Evolutionary conservation across 257 asterid genomes (phyloP), one percentile per base, ranked within the genome.

Genomic region (Lycium barbarum): DNA sequence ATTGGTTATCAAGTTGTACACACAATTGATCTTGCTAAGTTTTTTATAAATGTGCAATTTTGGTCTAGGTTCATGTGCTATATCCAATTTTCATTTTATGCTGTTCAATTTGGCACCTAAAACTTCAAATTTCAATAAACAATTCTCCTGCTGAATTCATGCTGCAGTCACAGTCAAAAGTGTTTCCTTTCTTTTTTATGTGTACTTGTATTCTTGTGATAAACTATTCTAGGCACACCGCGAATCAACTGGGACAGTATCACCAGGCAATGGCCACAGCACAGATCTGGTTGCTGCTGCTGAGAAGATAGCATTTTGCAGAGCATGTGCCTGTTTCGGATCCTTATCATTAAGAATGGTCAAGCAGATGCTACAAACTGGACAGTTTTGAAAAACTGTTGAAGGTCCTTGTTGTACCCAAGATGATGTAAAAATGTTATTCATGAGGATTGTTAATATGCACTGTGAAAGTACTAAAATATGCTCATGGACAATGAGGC

Each of bases 311-410:
- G 99, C 99, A 47, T 96, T 94, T 87, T 94, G 99, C 95, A 86
- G 91, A 89, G 98, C 99, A 51, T 94, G 99, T 84, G 94, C 98
- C 81, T 92, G 99, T 45, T 96, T 96, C 80, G 99, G 99, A 96
- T 87, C 97, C 94, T 68, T 95, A 93, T 90, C 97, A 94, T 59
- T 78, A 78, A 78, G 22, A 15, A 5, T 53, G 53, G 92, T 94
- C 82, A 95, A 90, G 9, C 89, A 90, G 89, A 74, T 76, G 80
- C 85, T 53, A 51, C 11, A 67, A 79, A 40, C 78, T 63, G 26
- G 80, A 43, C 59, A 49, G 62, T 66, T 71, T 49, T 63, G 86
- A 73, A 66, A 59, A 87, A 65, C 12, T 67, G 51, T 49, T 72
- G 13, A 43, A 66, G 63, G 67, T 83, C 20, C 79, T 68, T 58